Percentiles rank a stretch among this genome's conserved stretches.
Conservation (phyloP, 331 rosid species). For the Ulmus americana region DNA sequence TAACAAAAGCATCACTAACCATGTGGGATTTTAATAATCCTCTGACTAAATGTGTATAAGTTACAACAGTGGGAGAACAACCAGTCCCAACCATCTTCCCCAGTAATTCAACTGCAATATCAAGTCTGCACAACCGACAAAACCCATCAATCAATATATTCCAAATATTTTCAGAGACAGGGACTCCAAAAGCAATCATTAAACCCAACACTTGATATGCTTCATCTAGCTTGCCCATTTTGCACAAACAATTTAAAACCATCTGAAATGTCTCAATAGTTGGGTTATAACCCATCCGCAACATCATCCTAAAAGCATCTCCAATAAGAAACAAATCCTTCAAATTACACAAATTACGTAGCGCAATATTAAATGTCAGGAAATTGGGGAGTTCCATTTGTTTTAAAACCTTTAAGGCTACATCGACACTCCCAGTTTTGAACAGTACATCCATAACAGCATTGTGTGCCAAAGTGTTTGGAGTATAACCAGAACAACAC, state of each 20-base stretch:
- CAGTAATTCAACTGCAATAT: constrained; percentile 34
- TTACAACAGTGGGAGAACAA: constrained; percentile 52
- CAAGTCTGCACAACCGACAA: constrained; percentile 33
- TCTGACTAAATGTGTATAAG: constrained; percentile 51
- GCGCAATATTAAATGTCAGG: constrained; percentile 44
- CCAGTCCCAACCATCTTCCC: constrained; percentile 41
- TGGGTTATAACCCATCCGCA: constrained; percentile 40
- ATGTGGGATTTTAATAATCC: constrained; percentile 42
- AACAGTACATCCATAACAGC: constrained; percentile 50
- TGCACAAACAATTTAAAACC: constrained; percentile 49
- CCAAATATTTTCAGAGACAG: constrained; percentile 44
- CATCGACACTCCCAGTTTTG: constrained; percentile 32
- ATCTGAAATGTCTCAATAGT: constrained; percentile 35
- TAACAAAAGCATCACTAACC: constrained; percentile 37
- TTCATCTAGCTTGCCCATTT: constrained; percentile 31
- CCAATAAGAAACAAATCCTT: constrained; percentile 26
- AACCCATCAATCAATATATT: constrained; percentile 45
- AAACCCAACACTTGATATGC: constrained; percentile 51
- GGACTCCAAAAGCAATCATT: constrained; percentile 41
- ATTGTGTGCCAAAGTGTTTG: constrained; percentile 50
- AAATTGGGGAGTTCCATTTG: constrained; percentile 43
- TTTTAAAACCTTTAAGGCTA: constrained; percentile 37
- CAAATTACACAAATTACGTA: constrained; percentile 40
- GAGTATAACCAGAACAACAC: constrained; percentile 35
- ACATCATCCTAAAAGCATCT: constrained; percentile 36